Conservation (phyloP, 208 protist genomes). For the Leishmania lainsoni region DNA sequence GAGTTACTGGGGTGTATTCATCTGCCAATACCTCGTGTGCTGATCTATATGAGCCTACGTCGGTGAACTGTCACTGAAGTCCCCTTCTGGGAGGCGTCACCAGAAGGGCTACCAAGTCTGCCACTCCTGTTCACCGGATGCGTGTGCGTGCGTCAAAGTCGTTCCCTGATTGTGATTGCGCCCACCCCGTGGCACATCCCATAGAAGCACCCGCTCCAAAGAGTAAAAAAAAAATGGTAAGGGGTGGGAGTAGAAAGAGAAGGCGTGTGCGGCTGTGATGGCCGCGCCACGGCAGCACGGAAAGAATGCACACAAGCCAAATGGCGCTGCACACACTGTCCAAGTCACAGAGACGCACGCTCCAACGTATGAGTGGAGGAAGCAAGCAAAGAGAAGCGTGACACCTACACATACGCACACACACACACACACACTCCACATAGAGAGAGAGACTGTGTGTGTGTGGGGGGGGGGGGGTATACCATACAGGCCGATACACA, state of each 20-base stretch:
- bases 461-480: not conserved
- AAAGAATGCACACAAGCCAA: not conserved
- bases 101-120: not conserved
- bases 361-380: not conserved
- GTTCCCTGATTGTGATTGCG: not conserved
- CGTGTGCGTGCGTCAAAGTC: not conserved
- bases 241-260: not conserved
- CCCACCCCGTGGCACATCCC: not conserved
- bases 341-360: not conserved
- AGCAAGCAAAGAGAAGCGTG: not conserved
- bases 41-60: not conserved
- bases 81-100: not conserved
- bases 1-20: not conserved
- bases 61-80: not conserved
- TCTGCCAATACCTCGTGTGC: not conserved
- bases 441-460: not conserved
- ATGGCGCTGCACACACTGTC: not conserved
- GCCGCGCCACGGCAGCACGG: not conserved
- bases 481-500: not conserved
- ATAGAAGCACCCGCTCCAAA: not conserved
- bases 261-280: not conserved
- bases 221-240: not conserved
- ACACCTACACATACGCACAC: not conserved
- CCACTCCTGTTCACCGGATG: not conserved
- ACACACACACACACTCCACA: not conserved